Evolutionary conservation across 208 protist genomes (phyloP).

Genomic region (Wallacemonas sp.): DNA sequence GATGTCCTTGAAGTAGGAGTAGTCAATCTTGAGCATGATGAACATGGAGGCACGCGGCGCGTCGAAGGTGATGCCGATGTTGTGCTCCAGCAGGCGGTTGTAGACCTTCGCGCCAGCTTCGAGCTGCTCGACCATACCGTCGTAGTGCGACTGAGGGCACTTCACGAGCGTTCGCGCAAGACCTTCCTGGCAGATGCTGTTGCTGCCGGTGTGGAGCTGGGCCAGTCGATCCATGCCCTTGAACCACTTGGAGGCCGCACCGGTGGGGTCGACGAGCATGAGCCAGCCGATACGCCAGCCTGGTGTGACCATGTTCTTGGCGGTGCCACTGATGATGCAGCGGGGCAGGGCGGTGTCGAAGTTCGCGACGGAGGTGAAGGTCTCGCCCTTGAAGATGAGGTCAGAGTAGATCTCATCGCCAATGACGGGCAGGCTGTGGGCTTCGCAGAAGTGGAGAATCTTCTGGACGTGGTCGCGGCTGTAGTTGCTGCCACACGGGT

Average conservation of each 20-base stretch:
- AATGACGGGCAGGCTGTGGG: slow-evolving; percentile 84
- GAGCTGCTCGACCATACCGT: slow-evolving; percentile 33
- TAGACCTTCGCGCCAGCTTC: slow-evolving; percentile 57
- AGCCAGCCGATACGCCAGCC: slow-evolving; percentile 91
- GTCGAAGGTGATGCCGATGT: slow-evolving; percentile 45
- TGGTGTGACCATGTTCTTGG: slow-evolving; percentile 88
- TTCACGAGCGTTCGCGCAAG: slow-evolving; percentile 62
- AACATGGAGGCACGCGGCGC: slow-evolving; percentile 82
- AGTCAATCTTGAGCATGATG: slow-evolving; percentile 85
- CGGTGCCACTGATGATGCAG: slow-evolving; percentile 77
- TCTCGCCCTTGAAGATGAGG: slow-evolving; percentile 72
- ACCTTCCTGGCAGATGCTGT: slow-evolving; percentile 70
- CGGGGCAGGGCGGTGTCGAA: slow-evolving; percentile 64
- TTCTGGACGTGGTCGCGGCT: slow-evolving; percentile 54
- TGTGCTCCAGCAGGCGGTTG: slow-evolving; percentile 36
- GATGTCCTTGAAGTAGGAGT: slow-evolving; percentile 58
- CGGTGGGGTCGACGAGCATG: slow-evolving; percentile 52
- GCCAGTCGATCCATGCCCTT: slow-evolving; percentile 38
- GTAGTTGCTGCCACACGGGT: slow-evolving; percentile 91
- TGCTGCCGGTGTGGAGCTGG: slow-evolving; percentile 73
- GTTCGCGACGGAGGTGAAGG: slow-evolving; percentile 61
- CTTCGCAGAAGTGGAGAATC: slow-evolving; percentile 59
- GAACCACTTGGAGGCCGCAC: slow-evolving; percentile 16
- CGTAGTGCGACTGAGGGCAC: slow-evolving; percentile 47
- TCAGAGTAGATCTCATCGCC: slow-evolving; percentile 92